Evolutionary conservation across 1,139 yeast genomes (phyloP).

Genomic region (Nematodospora anomalae): DNA sequence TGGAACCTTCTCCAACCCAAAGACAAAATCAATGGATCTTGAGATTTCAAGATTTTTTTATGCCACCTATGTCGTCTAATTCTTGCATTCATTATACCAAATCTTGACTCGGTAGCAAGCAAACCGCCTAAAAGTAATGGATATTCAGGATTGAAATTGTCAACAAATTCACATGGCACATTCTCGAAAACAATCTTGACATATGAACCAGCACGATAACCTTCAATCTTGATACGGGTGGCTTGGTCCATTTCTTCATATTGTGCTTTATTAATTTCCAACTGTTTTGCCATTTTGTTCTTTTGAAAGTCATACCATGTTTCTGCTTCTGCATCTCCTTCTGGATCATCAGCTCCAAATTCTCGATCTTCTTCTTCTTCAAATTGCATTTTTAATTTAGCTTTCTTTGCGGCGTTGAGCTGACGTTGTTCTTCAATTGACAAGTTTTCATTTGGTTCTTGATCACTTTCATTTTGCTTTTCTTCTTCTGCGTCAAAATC

Average conservation of each 20-base stretch:
- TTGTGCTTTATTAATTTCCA: slow-evolving; percentile 87
- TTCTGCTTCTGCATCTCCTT: slow-evolving; percentile 74
- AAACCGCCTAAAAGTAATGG: slow-evolving; percentile 93
- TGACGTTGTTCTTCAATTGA: slow-evolving; percentile 71
- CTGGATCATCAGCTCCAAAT: slow-evolving; percentile 70
- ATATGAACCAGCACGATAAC: slow-evolving; percentile 90
- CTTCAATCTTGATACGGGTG: slow-evolving; percentile 81
- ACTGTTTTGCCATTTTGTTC: slow-evolving; percentile 93
- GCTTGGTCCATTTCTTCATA: slow-evolving; percentile 71
- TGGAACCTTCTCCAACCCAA: slow-evolving; percentile 99
- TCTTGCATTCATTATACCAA: slow-evolving; percentile 90
- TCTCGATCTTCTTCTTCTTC: slow-evolving; percentile 89
- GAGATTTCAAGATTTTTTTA: slow-evolving; percentile 89
- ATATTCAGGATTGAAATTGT: slow-evolving; percentile 78
- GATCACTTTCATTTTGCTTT: slow-evolving; percentile 33
- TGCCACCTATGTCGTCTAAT: slow-evolving; percentile 99
- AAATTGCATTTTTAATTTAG: slow-evolving; percentile 80
- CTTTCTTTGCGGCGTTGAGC: slow-evolving; percentile 85
- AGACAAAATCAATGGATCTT: slow-evolving; percentile 91
- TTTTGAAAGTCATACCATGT: slow-evolving; percentile 98
- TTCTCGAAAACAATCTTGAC: slow-evolving; percentile 83
- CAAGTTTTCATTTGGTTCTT: slow-evolving; percentile 37
- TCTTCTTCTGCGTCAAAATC: slow-evolving; percentile 55
- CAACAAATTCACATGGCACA: slow-evolving; percentile 88
- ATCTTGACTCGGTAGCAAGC: slow-evolving; percentile 84